These are phyloP conservation scores for Fusarium tupiense DNA, from an alignment of 2,329 filamentous ascomycete genomes.

Conservation along the genomic window DNA sequence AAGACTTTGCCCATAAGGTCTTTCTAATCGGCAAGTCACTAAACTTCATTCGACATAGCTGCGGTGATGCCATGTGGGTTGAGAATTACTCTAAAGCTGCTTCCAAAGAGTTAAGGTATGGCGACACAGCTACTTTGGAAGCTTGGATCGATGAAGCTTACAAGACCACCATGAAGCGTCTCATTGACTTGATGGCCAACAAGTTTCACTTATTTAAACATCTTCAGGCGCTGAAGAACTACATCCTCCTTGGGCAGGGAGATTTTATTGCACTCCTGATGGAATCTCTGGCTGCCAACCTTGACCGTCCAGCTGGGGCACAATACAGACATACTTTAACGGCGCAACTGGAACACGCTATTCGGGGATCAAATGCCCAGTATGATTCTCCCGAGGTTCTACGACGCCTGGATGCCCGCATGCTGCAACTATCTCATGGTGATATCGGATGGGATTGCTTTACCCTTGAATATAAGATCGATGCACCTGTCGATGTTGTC, in stretches of 20 bases:
- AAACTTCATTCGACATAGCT: constrained; percentile 97
- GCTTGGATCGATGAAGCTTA: constrained; percentile 96
- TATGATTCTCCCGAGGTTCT: constrained; percentile 94
- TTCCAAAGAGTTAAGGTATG: constrained; percentile 91
- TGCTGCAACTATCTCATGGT: constrained; percentile 95
- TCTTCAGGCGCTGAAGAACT: constrained; percentile 89
- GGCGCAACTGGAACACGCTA: constrained; percentile 97
- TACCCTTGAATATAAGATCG: constrained; percentile 98
- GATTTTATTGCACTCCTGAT: constrained; percentile 98
- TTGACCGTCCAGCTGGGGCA: constrained; percentile 94
- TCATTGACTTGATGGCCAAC: constrained; percentile 91
- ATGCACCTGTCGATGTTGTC: constrained; percentile 94
- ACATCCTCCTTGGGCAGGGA: constrained; percentile 91
- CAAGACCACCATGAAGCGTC: constrained; percentile 95
- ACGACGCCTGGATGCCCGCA: constrained; percentile 91
- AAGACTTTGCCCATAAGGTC: constrained; percentile 94
- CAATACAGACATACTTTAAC: constrained; percentile 97
- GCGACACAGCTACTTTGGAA: constrained; percentile 90
- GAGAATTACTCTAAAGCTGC: constrained; percentile 93
- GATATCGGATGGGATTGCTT: constrained; percentile 99
- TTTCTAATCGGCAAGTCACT: constrained; percentile 97
- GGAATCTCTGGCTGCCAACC: constrained; percentile 92
- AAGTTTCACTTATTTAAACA: constrained; percentile 97
- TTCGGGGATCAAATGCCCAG: constrained; percentile 96
- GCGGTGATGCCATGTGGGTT: constrained; percentile 93